These are phyloP conservation scores for Cetradonia linearis DNA, from an alignment of 495 filamentous ascomycete species.

Conservation along the genomic window DNA sequence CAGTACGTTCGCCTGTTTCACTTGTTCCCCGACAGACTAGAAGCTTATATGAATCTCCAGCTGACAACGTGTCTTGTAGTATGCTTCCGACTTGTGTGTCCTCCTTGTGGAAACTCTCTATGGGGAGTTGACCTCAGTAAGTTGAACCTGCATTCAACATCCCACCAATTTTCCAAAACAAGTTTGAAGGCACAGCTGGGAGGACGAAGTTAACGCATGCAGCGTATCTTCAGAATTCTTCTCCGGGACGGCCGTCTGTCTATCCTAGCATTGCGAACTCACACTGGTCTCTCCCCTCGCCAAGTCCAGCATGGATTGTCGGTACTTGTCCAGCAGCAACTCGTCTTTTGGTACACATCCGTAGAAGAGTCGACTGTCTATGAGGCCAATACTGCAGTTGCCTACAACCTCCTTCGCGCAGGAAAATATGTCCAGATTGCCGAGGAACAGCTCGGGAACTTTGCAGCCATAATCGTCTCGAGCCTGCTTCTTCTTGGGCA, in stretches of 20 bases:
- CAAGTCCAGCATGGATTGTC: slow-evolving; percentile 69
- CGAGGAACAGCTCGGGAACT: slow-evolving; percentile 55
- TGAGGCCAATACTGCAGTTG: slow-evolving; percentile 61
- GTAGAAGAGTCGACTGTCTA: slow-evolving; percentile 58
- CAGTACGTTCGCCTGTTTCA: slow-evolving; percentile 31
- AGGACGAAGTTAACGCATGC: slow-evolving; percentile 11
- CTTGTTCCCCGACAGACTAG: neutral
- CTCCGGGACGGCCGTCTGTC: slow-evolving; percentile 66
- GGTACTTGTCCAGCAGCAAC: slow-evolving; percentile 78
- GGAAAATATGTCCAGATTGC: slow-evolving; percentile 74
- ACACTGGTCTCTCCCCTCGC: slow-evolving; percentile 54
- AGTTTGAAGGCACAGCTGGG: neutral
- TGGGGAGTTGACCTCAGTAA: slow-evolving; percentile 82
- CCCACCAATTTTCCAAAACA: neutral
- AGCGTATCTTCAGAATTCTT: slow-evolving; percentile 75
- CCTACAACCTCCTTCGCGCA: slow-evolving; percentile 68
- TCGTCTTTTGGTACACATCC: slow-evolving; percentile 66
- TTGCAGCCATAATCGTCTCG: slow-evolving; percentile 60
- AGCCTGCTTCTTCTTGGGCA: slow-evolving; percentile 70
- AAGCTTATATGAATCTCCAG: neutral
- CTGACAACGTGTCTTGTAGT: slow-evolving; percentile 29
- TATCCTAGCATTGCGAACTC: slow-evolving; percentile 51
- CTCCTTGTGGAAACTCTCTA: slow-evolving; percentile 81
- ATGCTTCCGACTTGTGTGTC: slow-evolving; percentile 70
- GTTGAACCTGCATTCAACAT: slow-evolving; percentile 27